A percentile compares a stretch with the other conserved stretches of the same genome.
Evolutionary conservation across 257 asterid genomes (phyloP).

Genomic region (Nicotiana obtusifolia): DNA sequence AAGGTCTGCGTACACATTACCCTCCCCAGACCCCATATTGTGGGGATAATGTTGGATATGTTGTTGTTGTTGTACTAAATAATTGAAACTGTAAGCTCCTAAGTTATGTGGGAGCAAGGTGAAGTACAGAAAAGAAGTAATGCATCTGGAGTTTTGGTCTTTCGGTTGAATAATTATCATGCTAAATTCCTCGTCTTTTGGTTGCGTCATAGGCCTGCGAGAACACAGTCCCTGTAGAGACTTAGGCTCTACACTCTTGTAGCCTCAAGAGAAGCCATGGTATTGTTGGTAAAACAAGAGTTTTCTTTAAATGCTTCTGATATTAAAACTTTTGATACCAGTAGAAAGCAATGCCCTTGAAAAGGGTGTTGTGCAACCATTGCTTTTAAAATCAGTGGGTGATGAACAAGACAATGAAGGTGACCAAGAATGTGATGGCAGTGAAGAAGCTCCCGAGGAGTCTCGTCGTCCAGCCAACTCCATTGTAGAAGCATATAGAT

Average conservation of each 20-base stretch:
- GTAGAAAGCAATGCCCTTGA: conserved; percentile 47
- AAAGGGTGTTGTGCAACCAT: conserved; percentile 75
- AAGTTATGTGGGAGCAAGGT: not conserved
- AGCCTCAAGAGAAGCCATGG: no score
- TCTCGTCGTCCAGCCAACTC: conserved; percentile 79
- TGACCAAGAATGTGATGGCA: conserved; percentile 65
- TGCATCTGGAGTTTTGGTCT: not conserved
- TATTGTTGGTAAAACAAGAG: not conserved
- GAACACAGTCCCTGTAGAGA: not conserved
- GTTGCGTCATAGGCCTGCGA: not conserved
- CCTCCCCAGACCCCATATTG: no score
- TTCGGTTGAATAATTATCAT: not conserved
- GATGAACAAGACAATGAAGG: conserved; percentile 30
- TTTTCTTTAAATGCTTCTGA: not conserved
- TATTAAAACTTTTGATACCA: not conserved
- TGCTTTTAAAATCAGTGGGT: conserved; percentile 46
- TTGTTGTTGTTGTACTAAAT: no score
- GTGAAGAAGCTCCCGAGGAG: conserved; percentile 82
- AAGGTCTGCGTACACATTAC: no score
- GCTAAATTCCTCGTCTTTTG: not conserved
- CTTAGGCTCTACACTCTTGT: no score
- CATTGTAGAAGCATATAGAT: conserved; percentile 65
- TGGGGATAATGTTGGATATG: no score
- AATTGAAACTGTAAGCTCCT: not conserved
- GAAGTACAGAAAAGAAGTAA: not conserved